Base-by-base conservation (phyloP, 2,329 filamentous ascomycete genomes). In the Fusarium chaquense region DNA sequence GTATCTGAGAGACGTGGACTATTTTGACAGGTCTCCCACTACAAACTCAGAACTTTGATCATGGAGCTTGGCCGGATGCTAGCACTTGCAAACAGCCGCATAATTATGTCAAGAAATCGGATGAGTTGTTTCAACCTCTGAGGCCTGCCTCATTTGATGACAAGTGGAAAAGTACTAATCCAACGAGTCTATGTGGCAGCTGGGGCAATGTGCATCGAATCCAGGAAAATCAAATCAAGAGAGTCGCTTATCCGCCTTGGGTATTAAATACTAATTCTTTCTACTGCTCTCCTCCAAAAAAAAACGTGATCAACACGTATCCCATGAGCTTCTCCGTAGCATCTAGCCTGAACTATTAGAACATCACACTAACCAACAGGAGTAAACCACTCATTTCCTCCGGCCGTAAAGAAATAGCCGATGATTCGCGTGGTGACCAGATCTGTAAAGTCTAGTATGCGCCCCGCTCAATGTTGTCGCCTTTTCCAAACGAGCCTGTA, bases 81-180 rank as follows among this genome's bases (percentile, higher is more conserved):
- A 5, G 75, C 76, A 22, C 15, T 10, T 80, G 76, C 46, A 13
- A 81, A 78, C 6, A 61, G 84, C 24, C 81, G 84, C 82, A 82
- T 1, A 70, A 83, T 26, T 81, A 78, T 53, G 77, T 78, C 70
- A 82, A 69, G 57, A 84, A 13, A 68, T 72, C 7, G 76, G 80
- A 13, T 84, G 80, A 80, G 84, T 6, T 86, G 58, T 57, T 46
- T 33, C 62, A 40, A 46, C 58, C 61, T 33, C 40, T 40, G n/a
- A 38, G 53, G 57, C 13, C 44, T 49, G 58, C 22, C 8, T 46
- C 28, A 15, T 13, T n/a, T 22, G 12, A 35, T 33, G 16, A 54
- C 24, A 33, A 59, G 26, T 16, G 54, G 20, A 54, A 38, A 22
- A 52, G 24, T 46, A 6, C 22, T 13, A 40, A 33, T 51, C 32